phyloP scores from a whole-genome alignment of 306 rosid genomes.

The Castanea mollissima region DNA sequence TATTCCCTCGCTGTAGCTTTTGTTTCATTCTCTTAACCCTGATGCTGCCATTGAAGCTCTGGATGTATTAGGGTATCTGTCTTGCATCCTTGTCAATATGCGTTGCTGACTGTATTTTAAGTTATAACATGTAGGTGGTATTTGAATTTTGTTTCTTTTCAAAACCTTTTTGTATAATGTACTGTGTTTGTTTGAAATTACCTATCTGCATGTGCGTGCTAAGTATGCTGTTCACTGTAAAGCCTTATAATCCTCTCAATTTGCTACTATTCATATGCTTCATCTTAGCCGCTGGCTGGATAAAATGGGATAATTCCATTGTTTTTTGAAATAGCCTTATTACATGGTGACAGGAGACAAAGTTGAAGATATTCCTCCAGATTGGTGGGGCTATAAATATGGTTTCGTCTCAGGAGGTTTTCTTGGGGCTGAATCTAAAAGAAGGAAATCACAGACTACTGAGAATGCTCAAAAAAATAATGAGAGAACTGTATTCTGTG shows the following conservation, averaged over 20 bases:
- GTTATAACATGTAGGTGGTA: background rate
- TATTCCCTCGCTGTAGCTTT: background rate
- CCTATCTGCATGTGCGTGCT: background rate
- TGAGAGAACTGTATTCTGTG: slow-evolving; percentile 70
- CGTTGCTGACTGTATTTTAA: background rate
- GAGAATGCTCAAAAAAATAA: slow-evolving; percentile 29
- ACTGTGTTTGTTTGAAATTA: background rate
- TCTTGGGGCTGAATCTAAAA: slow-evolving; percentile 77
- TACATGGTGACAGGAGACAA: slow-evolving; percentile 40
- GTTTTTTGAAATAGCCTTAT: slow-evolving; percentile 25
- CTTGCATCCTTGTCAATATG: background rate
- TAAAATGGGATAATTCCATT: background rate
- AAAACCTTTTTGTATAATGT: background rate
- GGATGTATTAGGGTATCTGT: background rate
- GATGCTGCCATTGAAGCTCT: background rate
- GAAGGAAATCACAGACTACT: slow-evolving; percentile 33
- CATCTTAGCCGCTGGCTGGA: background rate
- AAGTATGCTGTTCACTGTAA: background rate
- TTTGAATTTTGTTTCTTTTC: background rate
- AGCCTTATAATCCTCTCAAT: background rate
- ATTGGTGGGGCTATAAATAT: slow-evolving; percentile 90
- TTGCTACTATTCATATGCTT: background rate
- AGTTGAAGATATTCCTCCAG: slow-evolving; percentile 40
- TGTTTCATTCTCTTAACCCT: background rate
- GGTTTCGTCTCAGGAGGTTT: slow-evolving; percentile 88